phyloP scores from a whole-genome alignment of 2,329 filamentous ascomycete genomes.

The Neonectria neomacrospora region DNA sequence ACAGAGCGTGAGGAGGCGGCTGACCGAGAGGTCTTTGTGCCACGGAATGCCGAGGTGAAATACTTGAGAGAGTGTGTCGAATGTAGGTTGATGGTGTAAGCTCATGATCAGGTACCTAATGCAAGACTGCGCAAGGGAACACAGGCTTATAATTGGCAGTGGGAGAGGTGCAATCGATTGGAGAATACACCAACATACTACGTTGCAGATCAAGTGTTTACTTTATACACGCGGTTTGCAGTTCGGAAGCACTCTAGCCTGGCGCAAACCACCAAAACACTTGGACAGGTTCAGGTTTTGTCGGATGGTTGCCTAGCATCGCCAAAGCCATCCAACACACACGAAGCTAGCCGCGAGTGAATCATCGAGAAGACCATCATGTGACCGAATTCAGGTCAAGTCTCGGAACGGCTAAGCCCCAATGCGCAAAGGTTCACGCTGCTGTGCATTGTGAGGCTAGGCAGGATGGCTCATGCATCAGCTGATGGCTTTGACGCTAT shows the following conservation, averaged over 20 bases:
- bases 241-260: not conserved
- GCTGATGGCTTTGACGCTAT: not conserved
- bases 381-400: not conserved
- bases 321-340: not conserved
- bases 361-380: slow-evolving; percentile 11
- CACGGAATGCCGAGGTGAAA: not conserved
- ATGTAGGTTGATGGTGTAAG: not conserved
- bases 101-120: slow-evolving; percentile 9
- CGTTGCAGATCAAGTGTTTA: not conserved
- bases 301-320: slow-evolving; percentile 12
- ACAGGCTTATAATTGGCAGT: not conserved
- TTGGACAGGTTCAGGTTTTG: slow-evolving; percentile 2
- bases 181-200: not conserved
- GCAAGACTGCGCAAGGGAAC: not conserved
- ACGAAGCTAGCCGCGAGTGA: not conserved
- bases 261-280: not conserved
- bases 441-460: not conserved
- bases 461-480: not conserved
- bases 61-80: not conserved
- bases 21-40: not conserved
- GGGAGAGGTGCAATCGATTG: not conserved
- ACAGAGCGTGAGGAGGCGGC: too few species aligned
- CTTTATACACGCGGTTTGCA: not conserved
- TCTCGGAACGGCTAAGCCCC: not conserved
- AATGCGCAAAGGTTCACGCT: slow-evolving; percentile 7